Evolutionary conservation across 257 asterid genomes (phyloP).

Genomic region (Jacaranda copaia): DNA sequence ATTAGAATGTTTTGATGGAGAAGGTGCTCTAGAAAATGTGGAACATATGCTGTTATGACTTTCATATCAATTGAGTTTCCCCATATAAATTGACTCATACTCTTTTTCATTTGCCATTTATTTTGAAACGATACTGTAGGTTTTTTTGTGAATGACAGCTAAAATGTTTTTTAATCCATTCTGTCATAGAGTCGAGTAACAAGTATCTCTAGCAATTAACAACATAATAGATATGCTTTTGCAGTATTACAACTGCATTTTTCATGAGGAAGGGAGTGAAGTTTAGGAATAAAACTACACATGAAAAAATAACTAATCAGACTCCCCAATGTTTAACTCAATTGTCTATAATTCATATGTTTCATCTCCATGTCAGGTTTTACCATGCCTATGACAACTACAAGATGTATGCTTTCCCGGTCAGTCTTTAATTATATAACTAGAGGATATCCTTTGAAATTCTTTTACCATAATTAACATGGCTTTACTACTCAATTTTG

Average conservation of each 20-base stretch:
- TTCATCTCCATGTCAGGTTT: conserved; percentile 70
- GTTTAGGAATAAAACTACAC: conserved; percentile 17
- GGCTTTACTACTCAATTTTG: conserved; percentile 14
- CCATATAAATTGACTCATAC: not conserved
- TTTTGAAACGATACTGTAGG: not conserved
- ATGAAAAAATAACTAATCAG: conserved; percentile 17
- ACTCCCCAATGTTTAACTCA: conserved; percentile 15
- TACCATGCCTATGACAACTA: conserved; percentile 98
- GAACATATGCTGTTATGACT: not conserved
- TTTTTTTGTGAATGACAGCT: not conserved
- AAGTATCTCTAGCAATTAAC: conserved; percentile 22
- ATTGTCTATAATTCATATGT: conserved; percentile 33
- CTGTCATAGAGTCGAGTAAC: not conserved
- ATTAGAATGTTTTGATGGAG: not conserved
- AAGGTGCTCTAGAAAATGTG: not conserved
- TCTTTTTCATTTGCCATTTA: not conserved
- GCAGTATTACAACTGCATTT: conserved; percentile 21
- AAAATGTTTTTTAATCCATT: not conserved
- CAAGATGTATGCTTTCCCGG: conserved; percentile 93
- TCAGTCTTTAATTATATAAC: conserved; percentile 46
- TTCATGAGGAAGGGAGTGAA: conserved; percentile 18
- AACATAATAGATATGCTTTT: conserved; percentile 9
- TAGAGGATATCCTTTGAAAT: not conserved
- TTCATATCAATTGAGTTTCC: not conserved
- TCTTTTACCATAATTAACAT: conserved; percentile 21